These are phyloP conservation scores for Camelina hispida DNA, from an alignment of 345 rosid species.

Conservation along the genomic window DNA sequence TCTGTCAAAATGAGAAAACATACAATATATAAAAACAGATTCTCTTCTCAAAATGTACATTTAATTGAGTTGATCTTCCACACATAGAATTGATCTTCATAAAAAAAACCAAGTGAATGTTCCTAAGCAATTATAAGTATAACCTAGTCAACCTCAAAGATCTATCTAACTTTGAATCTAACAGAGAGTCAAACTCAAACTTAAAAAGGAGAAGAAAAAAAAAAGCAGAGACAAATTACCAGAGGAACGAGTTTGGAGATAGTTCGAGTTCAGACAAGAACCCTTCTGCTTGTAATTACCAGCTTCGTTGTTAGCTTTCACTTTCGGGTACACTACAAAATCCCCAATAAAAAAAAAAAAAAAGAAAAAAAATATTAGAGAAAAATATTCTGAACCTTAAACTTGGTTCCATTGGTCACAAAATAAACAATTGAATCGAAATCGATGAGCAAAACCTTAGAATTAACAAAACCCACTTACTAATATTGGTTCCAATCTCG, in stretches of 20 bases:
- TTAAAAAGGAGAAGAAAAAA: neutral
- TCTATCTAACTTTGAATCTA: neutral
- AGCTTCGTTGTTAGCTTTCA: constrained; percentile 19
- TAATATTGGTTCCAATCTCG: constrained; percentile 22
- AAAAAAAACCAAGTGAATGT: constrained; percentile 13
- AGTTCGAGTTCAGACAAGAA: constrained; percentile 34
- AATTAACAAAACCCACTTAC: no score
- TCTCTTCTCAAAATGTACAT: neutral
- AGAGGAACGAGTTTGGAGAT: constrained; percentile 28
- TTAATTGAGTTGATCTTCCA: neutral
- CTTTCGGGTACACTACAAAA: constrained; percentile 41
- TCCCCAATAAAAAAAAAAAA: neutral
- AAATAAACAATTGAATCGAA: neutral
- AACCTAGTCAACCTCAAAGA: constrained; percentile 13
- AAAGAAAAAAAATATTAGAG: neutral
- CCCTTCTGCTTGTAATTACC: neutral
- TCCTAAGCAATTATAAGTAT: neutral
- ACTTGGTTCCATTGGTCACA: neutral
- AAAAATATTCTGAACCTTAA: neutral
- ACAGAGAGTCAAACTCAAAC: neutral
- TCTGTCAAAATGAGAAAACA: constrained; percentile 22
- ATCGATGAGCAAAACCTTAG: neutral
- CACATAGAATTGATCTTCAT: neutral
- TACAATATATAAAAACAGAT: neutral
- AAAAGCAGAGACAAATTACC: constrained; percentile 22